Evolutionary conservation across 2,329 filamentous ascomycete genomes (phyloP).

Genomic region (Colletotrichum lentis): DNA sequence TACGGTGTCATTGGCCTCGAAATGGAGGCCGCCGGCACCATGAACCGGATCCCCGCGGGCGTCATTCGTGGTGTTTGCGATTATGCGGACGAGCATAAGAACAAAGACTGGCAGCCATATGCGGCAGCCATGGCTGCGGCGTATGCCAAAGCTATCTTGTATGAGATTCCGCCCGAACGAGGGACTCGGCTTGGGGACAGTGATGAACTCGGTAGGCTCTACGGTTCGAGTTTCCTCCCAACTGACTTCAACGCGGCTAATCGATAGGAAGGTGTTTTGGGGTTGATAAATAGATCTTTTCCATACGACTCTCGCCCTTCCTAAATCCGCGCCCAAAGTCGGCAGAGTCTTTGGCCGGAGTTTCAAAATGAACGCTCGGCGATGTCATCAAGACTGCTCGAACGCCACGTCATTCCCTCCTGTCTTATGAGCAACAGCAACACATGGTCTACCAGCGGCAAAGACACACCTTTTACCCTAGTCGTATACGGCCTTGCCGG

Average conservation of each 20-base stretch:
- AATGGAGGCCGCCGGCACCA: constrained; percentile 47
- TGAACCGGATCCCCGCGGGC: constrained; percentile 46
- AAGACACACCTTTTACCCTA: background rate
- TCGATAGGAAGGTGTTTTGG: no score
- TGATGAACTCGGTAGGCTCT: no score
- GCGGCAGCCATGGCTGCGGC: constrained; percentile 47
- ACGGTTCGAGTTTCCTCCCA: no score
- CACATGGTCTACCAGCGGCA: background rate
- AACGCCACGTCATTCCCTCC: background rate
- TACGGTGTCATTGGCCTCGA: constrained; percentile 46
- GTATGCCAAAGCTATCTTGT: constrained; percentile 36
- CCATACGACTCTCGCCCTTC: no score
- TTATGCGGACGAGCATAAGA: constrained; percentile 47
- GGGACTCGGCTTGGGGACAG: no score
- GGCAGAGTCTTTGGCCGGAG: background rate
- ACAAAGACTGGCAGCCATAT: constrained; percentile 48
- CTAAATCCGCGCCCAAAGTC: no score
- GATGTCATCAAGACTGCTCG: background rate
- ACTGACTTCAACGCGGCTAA: no score
- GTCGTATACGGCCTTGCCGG: constrained; percentile 9
- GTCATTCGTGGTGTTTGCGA: constrained; percentile 48
- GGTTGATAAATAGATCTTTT: no score
- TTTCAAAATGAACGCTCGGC: background rate
- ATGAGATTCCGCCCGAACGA: no score
- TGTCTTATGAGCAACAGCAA: background rate